These are phyloP conservation scores for Termitomyces sp. DNA, from an alignment of 768 basidiomycete genomes.

Conservation along the genomic window DNA sequence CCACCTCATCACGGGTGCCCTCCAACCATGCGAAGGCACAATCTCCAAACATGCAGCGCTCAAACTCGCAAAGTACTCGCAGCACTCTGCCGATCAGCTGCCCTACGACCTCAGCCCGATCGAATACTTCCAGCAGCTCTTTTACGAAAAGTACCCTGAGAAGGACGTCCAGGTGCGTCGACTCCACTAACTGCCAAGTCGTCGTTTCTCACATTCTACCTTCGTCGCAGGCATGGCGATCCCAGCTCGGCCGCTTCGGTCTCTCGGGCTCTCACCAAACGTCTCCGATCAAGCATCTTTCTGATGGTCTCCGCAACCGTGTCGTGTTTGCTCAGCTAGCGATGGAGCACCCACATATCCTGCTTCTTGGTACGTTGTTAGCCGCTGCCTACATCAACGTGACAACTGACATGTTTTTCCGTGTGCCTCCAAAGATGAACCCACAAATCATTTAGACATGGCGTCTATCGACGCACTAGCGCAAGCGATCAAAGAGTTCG, in stretches of 20 bases:
- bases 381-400: slow-evolving; percentile 2
- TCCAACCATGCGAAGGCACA: slow-evolving; percentile 82
- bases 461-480: slow-evolving; percentile 96
- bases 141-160: slow-evolving; percentile 83
- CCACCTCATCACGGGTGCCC: slow-evolving; percentile 79
- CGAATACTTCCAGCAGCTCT: slow-evolving; percentile 88
- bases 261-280: slow-evolving; percentile 93
- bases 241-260: slow-evolving; percentile 94
- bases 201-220: neutral
- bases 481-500: slow-evolving; percentile 91
- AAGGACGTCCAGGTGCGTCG: slow-evolving; percentile 70
- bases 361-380: slow-evolving; percentile 70
- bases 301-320: slow-evolving; percentile 94
- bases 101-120: slow-evolving; percentile 90
- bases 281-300: slow-evolving; percentile 88
- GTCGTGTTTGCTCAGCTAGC: slow-evolving; percentile 96
- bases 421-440: slow-evolving; percentile 59
- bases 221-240: slow-evolving; percentile 76
- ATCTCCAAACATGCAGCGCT: slow-evolving; percentile 84
- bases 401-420: neutral
- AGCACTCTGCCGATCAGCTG: slow-evolving; percentile 97
- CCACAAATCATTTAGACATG: slow-evolving; percentile 98
- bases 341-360: slow-evolving; percentile 96
- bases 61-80: slow-evolving; percentile 97
- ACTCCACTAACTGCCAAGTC: neutral